Evolutionary conservation across 2,329 filamentous ascomycete species (phyloP).

Genomic region (Coniella vitis): DNA sequence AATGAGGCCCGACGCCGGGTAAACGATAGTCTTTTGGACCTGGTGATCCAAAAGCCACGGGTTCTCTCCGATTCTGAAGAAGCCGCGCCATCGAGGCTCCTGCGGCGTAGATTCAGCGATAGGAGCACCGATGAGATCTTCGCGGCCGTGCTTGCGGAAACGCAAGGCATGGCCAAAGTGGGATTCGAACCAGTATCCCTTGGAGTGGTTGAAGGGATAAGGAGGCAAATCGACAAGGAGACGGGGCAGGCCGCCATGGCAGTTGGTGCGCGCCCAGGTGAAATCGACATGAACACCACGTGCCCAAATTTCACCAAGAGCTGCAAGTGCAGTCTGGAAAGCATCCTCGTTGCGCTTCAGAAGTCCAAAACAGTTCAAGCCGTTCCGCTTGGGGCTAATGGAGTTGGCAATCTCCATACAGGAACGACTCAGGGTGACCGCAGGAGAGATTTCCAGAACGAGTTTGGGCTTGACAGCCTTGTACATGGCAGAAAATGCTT

Average conservation of each 20-base stretch:
- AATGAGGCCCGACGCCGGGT: slow-evolving; percentile 44
- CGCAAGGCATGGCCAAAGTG: slow-evolving; percentile 37
- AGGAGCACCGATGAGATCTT: slow-evolving; percentile 44
- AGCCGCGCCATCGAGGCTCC: slow-evolving; percentile 43
- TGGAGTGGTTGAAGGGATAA: slow-evolving; percentile 49
- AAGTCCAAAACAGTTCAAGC: slow-evolving; percentile 4
- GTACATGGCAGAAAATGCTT: slow-evolving; percentile 30
- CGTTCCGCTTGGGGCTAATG: background rate
- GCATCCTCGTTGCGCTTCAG: slow-evolving; percentile 5
- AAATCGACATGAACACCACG: slow-evolving; percentile 28
- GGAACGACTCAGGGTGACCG: slow-evolving; percentile 29
- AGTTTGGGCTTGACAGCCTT: slow-evolving; percentile 24
- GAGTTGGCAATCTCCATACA: slow-evolving; percentile 26
- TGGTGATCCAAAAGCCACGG: slow-evolving; percentile 48
- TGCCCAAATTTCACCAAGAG: slow-evolving; percentile 32
- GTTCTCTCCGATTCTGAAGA: slow-evolving; percentile 40
- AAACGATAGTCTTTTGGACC: slow-evolving; percentile 43
- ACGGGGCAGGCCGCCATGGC: slow-evolving; percentile 12
- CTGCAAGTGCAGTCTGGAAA: slow-evolving; percentile 19
- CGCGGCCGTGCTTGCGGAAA: slow-evolving; percentile 37
- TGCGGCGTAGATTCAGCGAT: slow-evolving; percentile 37
- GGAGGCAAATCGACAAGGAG: slow-evolving; percentile 39
- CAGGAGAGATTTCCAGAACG: slow-evolving; percentile 36
- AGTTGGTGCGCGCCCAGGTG: slow-evolving; percentile 21
- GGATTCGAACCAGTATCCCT: slow-evolving; percentile 47